These are phyloP conservation scores for Mangifera indica DNA, from an alignment of 345 rosid genomes.

Conservation along the genomic window DNA sequence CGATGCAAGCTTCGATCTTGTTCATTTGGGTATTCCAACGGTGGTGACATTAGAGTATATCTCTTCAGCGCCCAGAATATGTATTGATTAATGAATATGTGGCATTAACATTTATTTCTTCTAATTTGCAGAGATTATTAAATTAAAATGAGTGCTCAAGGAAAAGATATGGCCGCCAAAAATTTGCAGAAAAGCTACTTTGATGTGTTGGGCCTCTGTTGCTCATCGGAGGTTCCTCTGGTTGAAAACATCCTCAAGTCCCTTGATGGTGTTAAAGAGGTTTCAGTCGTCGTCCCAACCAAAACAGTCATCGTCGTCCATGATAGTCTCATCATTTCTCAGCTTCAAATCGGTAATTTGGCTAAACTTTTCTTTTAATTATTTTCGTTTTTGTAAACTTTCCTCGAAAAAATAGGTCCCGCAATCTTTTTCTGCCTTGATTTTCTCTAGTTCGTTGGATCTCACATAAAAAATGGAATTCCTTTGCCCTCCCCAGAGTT, in stretches of 20 bases:
- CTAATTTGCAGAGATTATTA: background rate
- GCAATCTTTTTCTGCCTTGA: too few species aligned
- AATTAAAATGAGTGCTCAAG: background rate
- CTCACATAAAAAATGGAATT: too few species aligned
- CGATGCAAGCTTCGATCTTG: background rate
- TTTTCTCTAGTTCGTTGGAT: background rate
- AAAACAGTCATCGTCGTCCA: constrained; percentile 90
- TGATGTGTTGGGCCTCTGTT: constrained; percentile 83
- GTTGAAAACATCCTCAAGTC: constrained; percentile 63
- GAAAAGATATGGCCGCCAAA: background rate
- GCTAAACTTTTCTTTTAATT: background rate
- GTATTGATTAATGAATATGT: too few species aligned
- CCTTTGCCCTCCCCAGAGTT: too few species aligned
- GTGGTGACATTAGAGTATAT: too few species aligned
- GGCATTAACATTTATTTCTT: background rate
- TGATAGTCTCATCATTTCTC: constrained; percentile 61
- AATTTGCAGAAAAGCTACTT: constrained; percentile 73
- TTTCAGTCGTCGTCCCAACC: constrained; percentile 68
- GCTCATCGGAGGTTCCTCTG: constrained; percentile 83
- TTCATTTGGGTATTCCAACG: background rate
- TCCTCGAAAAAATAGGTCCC: background rate
- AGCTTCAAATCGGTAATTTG: constrained; percentile 64
- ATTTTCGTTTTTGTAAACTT: too few species aligned
- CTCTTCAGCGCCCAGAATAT: too few species aligned
- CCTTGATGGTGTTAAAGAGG: constrained; percentile 63